Evolutionary conservation across 2,329 filamentous ascomycete genomes (phyloP), one percentile per base, ranked within the genome.

Genomic region (Tricladium varicosporioides): DNA sequence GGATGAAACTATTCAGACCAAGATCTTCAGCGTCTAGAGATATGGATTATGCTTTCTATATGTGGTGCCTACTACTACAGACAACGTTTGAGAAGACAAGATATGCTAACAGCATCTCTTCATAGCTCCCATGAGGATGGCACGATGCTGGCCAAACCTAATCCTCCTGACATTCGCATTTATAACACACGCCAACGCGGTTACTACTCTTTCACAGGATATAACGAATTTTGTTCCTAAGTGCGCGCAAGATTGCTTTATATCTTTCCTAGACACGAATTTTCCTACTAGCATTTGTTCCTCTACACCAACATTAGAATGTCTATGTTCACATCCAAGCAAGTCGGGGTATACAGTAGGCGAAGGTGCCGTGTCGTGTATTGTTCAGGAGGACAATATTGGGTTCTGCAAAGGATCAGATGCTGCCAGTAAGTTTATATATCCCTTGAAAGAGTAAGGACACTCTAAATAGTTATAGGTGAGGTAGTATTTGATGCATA

Each of bases 321-420:
- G 86, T 63, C 76, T 91, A 5, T 92, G 88, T 70, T 78, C 79
- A 40, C 76, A 78, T 57, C 75, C 76, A 33, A 86, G 86, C 8
- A 72, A 70, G 11, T 80, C 80, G 31, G 86, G 84, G 9, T 87
- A 85, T 64, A 91, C 88, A 1, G 67, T 91, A 48, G 87, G 86
- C n/a, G 88, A 91, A 72, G 87, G 80, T 10, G 86, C 84, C 4
- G 72, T 90, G 60, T 81, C 86, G 66, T 92, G 88, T 70, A 78
- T 89, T 33, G 75, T 81, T 8, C 81, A 81, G 7, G 79, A 82
- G 66, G 72, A 69, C 55, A 71, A 71, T 36, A 65, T 78, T 46
- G 79, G 79, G 2, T 73, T 72, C 13, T 92, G 88, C 69, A 70
- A 74, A 4, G 73, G 75, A 2, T 65, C 72, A 10, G 78, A 81